These are phyloP conservation scores for Komagataella kurtzmanii DNA, from an alignment of 805 yeast genomes.

Conservation along the genomic window DNA sequence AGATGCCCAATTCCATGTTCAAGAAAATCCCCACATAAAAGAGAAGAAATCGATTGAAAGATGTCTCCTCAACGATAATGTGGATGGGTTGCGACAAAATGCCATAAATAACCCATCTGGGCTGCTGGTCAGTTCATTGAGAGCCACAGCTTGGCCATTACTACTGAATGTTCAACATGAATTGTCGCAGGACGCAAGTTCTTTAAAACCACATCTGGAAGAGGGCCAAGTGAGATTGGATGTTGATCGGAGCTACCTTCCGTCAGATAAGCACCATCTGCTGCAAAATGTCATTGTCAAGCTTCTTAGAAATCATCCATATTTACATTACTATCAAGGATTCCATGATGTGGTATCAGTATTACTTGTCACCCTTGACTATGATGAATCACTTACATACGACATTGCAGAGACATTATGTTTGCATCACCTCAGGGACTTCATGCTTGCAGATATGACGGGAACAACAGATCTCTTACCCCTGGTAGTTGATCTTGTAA, in stretches of 20 bases:
- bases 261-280: slow-evolving; percentile 15
- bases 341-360: slow-evolving; percentile 77
- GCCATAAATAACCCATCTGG: slow-evolving; percentile 4
- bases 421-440: slow-evolving; percentile 61
- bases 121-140: slow-evolving; percentile 24
- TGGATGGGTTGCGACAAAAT: neutral
- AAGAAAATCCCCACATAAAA: neutral
- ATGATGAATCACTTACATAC: slow-evolving; percentile 30
- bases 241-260: slow-evolving; percentile 55
- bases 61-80: neutral
- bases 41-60: neutral
- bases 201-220: slow-evolving; percentile 41
- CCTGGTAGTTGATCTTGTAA: slow-evolving; percentile 52
- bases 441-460: slow-evolving; percentile 60
- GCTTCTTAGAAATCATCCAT: slow-evolving; percentile 48
- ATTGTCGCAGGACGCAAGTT: slow-evolving; percentile 2
- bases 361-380: slow-evolving; percentile 32
- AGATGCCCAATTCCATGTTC: neutral
- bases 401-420: slow-evolving; percentile 22
- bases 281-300: slow-evolving; percentile 31
- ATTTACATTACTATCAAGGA: slow-evolving; percentile 78
- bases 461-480: slow-evolving; percentile 53
- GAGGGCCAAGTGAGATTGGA: slow-evolving; percentile 74
- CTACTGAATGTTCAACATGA: slow-evolving; percentile 21
- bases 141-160: slow-evolving; percentile 38